phyloP scores from a whole-genome alignment of 805 yeast genomes.

The Ogataea zsoltii region DNA sequence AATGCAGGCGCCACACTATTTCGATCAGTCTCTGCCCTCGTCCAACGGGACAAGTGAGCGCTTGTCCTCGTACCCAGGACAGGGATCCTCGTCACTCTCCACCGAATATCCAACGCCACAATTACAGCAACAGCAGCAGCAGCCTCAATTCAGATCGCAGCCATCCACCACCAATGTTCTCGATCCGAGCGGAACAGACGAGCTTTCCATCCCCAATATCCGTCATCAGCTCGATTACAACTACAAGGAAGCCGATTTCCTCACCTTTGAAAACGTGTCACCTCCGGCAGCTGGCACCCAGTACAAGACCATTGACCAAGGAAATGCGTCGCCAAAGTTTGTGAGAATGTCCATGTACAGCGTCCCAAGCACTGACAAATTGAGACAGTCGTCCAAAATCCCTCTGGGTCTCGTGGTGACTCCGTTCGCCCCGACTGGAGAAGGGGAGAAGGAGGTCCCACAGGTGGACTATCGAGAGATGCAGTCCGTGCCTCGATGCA shows the following conservation, averaged over 20 bases:
- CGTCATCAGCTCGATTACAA: conserved; percentile 35
- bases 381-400: conserved; percentile 67
- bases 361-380: conserved; percentile 71
- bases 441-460: conserved; percentile 61
- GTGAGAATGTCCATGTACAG: conserved; percentile 79
- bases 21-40: conserved; percentile 4
- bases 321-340: conserved; percentile 78
- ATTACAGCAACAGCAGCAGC: conserved; percentile 4
- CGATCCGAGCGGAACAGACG: conserved; percentile 17
- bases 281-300: conserved; percentile 85
- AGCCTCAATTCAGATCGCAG: background rate
- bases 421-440: conserved; percentile 71
- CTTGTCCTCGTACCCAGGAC: background rate
- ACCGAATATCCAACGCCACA: background rate
- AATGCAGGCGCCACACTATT: conserved; percentile 23
- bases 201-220: conserved; percentile 40
- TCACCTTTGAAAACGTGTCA: conserved; percentile 71
- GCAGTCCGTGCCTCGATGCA: conserved; percentile 83
- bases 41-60: conserved; percentile 4
- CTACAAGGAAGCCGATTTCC: conserved; percentile 48
- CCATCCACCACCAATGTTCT: conserved; percentile 6
- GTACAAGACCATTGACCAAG: conserved; percentile 74
- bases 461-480: conserved; percentile 56
- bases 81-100: background rate
- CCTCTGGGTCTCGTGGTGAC: conserved; percentile 81